Base-by-base conservation (phyloP, 2,329 filamentous ascomycete species). In the Geosmithia flava region DNA sequence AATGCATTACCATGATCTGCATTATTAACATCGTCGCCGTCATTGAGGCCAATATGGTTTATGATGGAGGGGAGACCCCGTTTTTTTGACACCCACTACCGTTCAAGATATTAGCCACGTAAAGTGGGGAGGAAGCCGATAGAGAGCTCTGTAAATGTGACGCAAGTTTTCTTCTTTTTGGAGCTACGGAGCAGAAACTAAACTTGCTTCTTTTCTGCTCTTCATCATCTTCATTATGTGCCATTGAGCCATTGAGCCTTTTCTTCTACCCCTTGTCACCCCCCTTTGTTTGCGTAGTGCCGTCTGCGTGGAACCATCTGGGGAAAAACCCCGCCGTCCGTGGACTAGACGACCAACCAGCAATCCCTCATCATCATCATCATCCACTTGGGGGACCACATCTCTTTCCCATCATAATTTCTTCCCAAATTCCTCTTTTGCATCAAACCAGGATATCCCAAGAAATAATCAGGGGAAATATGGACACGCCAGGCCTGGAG, bases 401-500 rank as follows among this genome's bases (percentile, higher is more conserved):
- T 3, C 15, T 37, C 15, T 11, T 13, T 37, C 15, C 15, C 33
- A 11, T 27, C 23, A 37, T 37, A 37, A 37, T 37, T 37, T 37
- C 11, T 13, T 13, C 15, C 15, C 33, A 11, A 37, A 13, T 37
- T 11, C 33, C 13, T 13, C 33, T 37, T 37, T 37, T 3, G 33
- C 10, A 11, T 37, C 11, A 37, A 13, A 37, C 3, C 3, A 16
- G 13, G 33, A 13, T 5, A 37, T 7, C 33, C 10, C 11, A 13
- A 37, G 33, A 37, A 37, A 16, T 11, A 37, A 37, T 11, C 29
- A 30, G 29, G 13, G 33, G 11, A 37, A 37, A 11, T 3, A 37
- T 37, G 33, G 11, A 37, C 10, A 46, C 40, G 5, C 23, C 47
- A 20, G 43, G 44, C 43, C 68, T 69, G 67, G 59, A 62, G 51